phyloP scores from a whole-genome alignment of 352 stramenopile genomes.

The Saprolegnia diclina region DNA sequence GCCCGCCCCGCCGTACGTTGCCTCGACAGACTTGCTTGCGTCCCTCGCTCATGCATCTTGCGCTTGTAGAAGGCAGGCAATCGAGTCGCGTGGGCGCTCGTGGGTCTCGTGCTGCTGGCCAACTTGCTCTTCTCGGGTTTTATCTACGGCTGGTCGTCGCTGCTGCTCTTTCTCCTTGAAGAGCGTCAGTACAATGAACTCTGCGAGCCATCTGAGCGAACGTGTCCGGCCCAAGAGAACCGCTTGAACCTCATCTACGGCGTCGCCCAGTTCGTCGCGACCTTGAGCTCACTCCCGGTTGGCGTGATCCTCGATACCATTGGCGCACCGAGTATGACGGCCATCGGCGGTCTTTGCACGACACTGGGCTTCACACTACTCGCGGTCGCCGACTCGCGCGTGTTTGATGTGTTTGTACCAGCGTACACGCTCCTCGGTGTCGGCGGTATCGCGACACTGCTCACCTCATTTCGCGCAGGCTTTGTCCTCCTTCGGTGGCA shows the following conservation, averaged over 20 bases:
- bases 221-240: conserved; percentile 24
- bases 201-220: not conserved
- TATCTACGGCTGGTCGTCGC: conserved; percentile 26
- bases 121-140: conserved; percentile 27
- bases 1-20: too few relatives aligned
- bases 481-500: conserved; percentile 17
- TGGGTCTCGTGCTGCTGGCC: not conserved
- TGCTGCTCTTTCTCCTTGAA: conserved; percentile 24
- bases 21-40: too few relatives aligned
- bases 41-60: too few relatives aligned
- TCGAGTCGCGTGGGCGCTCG: too few relatives aligned
- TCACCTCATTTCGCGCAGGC: not conserved
- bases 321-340: not conserved
- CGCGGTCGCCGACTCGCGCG: conserved; percentile 7
- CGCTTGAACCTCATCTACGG: conserved; percentile 23
- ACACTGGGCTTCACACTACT: conserved; percentile 11
- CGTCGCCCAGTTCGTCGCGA: conserved; percentile 13
- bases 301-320: conserved; percentile 26
- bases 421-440: conserved; percentile 11
- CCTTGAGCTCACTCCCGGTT: conserved; percentile 15
- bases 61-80: too few relatives aligned
- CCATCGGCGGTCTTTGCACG: not conserved
- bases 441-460: conserved; percentile 11
- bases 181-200: conserved; percentile 24
- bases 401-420: conserved; percentile 26